Base-by-base conservation (phyloP, 768 basidiomycete genomes). In the Phanerochaete sordida region DNA sequence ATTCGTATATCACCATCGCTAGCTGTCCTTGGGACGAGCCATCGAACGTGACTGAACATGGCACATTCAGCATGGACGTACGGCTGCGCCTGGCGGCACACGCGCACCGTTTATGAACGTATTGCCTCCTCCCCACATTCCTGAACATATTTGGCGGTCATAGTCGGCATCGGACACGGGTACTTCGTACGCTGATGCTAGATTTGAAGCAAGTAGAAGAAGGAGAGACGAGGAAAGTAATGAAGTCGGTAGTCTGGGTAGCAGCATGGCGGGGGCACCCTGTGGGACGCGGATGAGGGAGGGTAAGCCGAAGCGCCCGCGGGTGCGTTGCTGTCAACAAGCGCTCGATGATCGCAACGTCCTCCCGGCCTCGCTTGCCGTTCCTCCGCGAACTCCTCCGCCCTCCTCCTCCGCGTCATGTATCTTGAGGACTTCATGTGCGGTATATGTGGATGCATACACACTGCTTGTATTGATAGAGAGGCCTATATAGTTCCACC, bases 1-100 rank as follows among this genome's bases (percentile, higher is more conserved):
- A 99, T 75, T 98, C 96, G 69, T 98, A 99, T 24, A 99, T 85
- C 56, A 96, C 90, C 81, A 97, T 87, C 27, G 96, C 93, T 21
- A 97, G 77, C 73, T 96, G 91, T 37, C 96, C 96, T 66, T 86
- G 78, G 2, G 94, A 94, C 5, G 79, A 67, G 19, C 77, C 70
- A 65, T 91, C 85, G 75, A 98, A 98, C 3, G 86, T 86, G 61
- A 96, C 87, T 90, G 61, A 23, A 65, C 23, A 23, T 9, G 30
- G 57, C 24, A 49, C 47, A 50, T 60, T 72, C 65, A 73, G 66
- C 44, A 59, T 62, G 58, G 48, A 21, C 44, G 27, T 23, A 49
- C 24, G 59, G 43, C 55, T 31, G 61, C 44, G 64, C 15, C 48
- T 45, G 47, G 47, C 35, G 49, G 58, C 31, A 51, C n/a, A 58